These are phyloP conservation scores for Hymenoscyphus repandus DNA, from an alignment of 2,329 filamentous ascomycete genomes.

Conservation along the genomic window DNA sequence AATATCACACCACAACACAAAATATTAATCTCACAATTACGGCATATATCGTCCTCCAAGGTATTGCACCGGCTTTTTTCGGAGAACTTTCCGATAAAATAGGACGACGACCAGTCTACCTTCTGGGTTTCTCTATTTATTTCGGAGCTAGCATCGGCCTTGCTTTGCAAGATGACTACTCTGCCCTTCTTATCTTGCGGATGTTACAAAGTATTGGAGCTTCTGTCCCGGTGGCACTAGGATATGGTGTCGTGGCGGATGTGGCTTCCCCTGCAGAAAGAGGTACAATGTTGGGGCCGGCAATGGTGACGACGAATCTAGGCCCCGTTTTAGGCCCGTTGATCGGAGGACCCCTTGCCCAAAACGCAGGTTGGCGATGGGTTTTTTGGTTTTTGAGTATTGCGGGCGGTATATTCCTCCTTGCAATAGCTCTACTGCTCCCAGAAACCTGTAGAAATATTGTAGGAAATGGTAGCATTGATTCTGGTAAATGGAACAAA, in stretches of 20 bases:
- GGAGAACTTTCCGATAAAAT: conserved; percentile 47
- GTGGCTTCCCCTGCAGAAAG: conserved; percentile 61
- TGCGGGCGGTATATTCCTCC: conserved; percentile 29
- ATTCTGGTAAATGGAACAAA: background rate
- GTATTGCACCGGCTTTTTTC: conserved; percentile 50
- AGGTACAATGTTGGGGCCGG: conserved; percentile 45
- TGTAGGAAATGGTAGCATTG: conserved; percentile 33
- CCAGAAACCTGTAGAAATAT: conserved; percentile 37
- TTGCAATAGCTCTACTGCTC: conserved; percentile 34
- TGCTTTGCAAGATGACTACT: conserved; percentile 38
- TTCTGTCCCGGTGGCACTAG: conserved; percentile 52
- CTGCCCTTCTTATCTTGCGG: conserved; percentile 46
- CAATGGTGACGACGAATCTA: background rate
- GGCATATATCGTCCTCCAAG: conserved; percentile 40
- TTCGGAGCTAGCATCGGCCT: conserved; percentile 49
- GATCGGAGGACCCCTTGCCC: conserved; percentile 19
- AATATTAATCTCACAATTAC: conserved; percentile 21
- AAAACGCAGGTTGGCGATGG: conserved; percentile 32
- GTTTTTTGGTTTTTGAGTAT: conserved; percentile 33
- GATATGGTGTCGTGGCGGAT: conserved; percentile 63
- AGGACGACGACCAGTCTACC: conserved; percentile 48
- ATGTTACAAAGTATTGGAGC: conserved; percentile 55
- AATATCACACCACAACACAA: conserved; percentile 1
- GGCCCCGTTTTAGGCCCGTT: conserved; percentile 27
- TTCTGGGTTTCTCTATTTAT: conserved; percentile 47